A percentile compares a stretch with the other conserved stretches of the same genome.
phyloP scores from a whole-genome alignment of 306 rosid species.

The Pachyrhizus erosus region DNA sequence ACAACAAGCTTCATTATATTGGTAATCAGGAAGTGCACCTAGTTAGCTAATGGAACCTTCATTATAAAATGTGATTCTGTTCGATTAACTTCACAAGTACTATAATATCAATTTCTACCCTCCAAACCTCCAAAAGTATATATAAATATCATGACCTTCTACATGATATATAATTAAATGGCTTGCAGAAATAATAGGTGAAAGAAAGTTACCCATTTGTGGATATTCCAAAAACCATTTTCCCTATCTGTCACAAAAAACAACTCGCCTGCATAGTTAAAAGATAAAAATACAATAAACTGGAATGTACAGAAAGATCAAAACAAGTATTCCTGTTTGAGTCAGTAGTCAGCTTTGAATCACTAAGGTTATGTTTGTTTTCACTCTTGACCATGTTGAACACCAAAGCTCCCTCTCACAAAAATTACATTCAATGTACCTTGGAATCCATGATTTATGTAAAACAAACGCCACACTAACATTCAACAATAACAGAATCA shows the following conservation, averaged over 20 bases:
- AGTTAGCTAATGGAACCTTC: neutral
- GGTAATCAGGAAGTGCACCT: neutral
- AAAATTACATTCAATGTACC: no score
- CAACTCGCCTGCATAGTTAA: conserved; percentile 78
- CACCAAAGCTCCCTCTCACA: no score
- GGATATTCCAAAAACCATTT: conserved; percentile 92
- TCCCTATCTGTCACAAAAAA: conserved; percentile 83
- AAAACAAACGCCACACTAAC: no score
- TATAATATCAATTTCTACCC: neutral
- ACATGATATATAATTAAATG: neutral
- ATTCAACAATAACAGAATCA: neutral
- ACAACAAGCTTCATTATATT: neutral
- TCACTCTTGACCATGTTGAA: no score
- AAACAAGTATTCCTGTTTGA: conserved; percentile 21
- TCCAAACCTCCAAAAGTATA: neutral
- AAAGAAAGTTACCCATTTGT: conserved; percentile 81
- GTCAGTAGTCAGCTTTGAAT: conserved; percentile 22
- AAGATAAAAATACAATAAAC: conserved; percentile 14
- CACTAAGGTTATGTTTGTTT: no score
- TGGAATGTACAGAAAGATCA: conserved; percentile 11
- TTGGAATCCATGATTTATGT: no score
- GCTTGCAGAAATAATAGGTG: conserved; percentile 12
- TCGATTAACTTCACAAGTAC: neutral
- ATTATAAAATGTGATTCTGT: neutral
- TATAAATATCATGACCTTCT: neutral